Evolutionary conservation across 768 basidiomycete genomes (phyloP).

Genomic region (Royoungia palumana): DNA sequence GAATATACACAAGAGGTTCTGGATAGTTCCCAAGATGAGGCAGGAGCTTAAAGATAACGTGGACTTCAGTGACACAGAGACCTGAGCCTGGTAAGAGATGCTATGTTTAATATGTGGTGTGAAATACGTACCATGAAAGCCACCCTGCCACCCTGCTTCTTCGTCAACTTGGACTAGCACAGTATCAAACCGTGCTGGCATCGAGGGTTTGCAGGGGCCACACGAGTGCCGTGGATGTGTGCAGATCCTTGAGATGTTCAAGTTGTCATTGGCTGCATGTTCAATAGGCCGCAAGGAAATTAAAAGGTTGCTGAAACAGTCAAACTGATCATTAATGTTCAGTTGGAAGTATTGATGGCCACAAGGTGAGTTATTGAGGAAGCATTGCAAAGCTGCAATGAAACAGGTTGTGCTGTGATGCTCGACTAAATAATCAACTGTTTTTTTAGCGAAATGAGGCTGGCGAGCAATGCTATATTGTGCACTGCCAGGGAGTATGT

Average conservation of each 20-base stretch:
- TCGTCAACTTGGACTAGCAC: background rate
- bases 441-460: no score
- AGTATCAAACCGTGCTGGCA: background rate
- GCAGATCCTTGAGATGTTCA: background rate
- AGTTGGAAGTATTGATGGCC: background rate
- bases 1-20: conserved; percentile 20
- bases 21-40: conserved; percentile 1
- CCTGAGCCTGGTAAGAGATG: no score
- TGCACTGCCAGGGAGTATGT: no score
- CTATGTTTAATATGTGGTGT: background rate
- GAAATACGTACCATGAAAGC: background rate
- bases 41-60: conserved; percentile 27
- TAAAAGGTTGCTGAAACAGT: background rate
- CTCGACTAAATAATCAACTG: no score
- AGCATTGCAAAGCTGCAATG: background rate
- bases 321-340: background rate
- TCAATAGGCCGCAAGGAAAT: background rate
- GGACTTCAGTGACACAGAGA: conserved; percentile 25
- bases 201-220: background rate
- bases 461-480: no score
- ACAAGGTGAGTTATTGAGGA: background rate
- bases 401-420: background rate
- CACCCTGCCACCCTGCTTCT: background rate
- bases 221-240: background rate
- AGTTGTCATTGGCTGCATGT: background rate